Evolutionary conservation across 805 yeast species (phyloP).

Genomic region (Debaryomyces castellii): DNA sequence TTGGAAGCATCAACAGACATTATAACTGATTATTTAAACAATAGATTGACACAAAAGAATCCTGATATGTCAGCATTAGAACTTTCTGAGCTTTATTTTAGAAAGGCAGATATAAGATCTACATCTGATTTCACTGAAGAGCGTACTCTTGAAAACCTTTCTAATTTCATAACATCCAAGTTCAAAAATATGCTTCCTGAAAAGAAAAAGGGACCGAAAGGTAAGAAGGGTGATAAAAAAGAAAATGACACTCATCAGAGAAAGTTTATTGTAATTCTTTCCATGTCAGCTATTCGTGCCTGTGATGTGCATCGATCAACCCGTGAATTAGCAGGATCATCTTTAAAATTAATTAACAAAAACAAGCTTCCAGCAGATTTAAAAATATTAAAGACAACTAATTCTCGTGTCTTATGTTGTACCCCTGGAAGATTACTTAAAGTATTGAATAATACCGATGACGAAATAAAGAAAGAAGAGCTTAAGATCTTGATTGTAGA

Average conservation of each 20-base stretch:
- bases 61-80: conserved; percentile 75
- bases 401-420: conserved; percentile 54
- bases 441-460: conserved; percentile 44
- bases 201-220: conserved; percentile 20
- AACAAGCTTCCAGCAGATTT: conserved; percentile 68
- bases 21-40: conserved; percentile 68
- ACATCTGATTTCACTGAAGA: conserved; percentile 54
- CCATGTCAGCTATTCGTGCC: conserved; percentile 82
- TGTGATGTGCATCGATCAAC: conserved; percentile 78
- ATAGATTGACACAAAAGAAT: conserved; percentile 56
- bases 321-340: conserved; percentile 47
- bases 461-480: conserved; percentile 39
- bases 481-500: conserved; percentile 60
- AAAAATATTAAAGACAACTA: conserved; percentile 40
- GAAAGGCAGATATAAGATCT: conserved; percentile 56
- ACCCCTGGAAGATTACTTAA: conserved; percentile 62
- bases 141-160: conserved; percentile 56
- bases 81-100: conserved; percentile 61
- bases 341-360: conserved; percentile 72
- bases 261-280: conserved; percentile 51
- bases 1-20: conserved; percentile 49
- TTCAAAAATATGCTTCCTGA: conserved; percentile 48
- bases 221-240: conserved; percentile 2
- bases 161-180: conserved; percentile 51
- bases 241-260: conserved; percentile 19